Conservation (phyloP, 2,329 filamentous ascomycete genomes). For the Colletotrichum sublineola region DNA sequence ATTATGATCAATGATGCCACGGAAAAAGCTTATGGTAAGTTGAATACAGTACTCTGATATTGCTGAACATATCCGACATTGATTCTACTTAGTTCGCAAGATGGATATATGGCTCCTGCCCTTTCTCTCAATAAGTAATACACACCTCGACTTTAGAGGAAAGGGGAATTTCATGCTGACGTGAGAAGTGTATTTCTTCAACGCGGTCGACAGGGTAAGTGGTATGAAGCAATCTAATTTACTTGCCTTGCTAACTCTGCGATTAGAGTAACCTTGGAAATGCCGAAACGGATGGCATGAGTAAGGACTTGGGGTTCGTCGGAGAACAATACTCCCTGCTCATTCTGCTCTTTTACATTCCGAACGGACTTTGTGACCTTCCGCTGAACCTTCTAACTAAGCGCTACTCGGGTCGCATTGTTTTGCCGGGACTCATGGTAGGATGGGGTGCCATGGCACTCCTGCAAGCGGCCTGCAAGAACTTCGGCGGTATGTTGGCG, state of each 20-base stretch:
- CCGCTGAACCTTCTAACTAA: slow-evolving; percentile 63
- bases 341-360: slow-evolving; percentile 64
- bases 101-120: slow-evolving; percentile 59
- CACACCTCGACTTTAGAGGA: accelerated
- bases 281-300: slow-evolving; percentile 61
- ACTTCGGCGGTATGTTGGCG: slow-evolving; percentile 62
- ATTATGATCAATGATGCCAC: slow-evolving; percentile 1
- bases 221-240: not conserved
- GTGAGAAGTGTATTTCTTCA: slow-evolving; percentile 46
- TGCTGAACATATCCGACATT: not conserved
- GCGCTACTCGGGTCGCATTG: slow-evolving; percentile 52
- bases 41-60: not conserved
- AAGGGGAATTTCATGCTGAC: not conserved
- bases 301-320: slow-evolving; percentile 55
- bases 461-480: slow-evolving; percentile 51
- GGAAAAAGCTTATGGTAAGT: slow-evolving; percentile 19
- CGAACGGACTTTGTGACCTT: slow-evolving; percentile 62
- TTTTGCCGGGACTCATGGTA: slow-evolving; percentile 57
- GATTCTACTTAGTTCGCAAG: slow-evolving; percentile 47
- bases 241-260: not conserved
- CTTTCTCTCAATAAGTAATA: slow-evolving; percentile 53
- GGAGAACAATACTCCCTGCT: slow-evolving; percentile 59
- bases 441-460: slow-evolving; percentile 63
- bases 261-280: slow-evolving; percentile 60
- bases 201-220: slow-evolving; percentile 42